These are phyloP conservation scores for Spinacia oleracea DNA, from an alignment of 179 eudicot species.

Conservation along the genomic window DNA sequence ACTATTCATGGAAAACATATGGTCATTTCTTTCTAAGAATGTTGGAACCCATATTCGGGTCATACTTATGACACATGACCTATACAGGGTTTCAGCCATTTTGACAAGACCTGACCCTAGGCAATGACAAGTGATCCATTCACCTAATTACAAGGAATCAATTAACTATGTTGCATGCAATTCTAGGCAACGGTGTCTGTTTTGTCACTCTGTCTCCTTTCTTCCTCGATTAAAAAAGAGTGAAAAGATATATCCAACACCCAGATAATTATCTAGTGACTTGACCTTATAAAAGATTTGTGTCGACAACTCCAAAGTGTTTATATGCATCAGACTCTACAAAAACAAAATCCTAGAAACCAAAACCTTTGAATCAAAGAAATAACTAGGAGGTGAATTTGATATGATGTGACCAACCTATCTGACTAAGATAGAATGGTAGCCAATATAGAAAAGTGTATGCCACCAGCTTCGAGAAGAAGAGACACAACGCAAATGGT, in stretches of 20 bases:
- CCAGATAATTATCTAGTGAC: not conserved
- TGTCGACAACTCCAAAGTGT: not conserved
- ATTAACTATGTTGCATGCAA: not conserved
- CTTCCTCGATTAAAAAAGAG: not conserved
- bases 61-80: not conserved
- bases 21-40: not conserved
- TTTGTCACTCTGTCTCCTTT: not conserved
- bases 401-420: conserved; percentile 49
- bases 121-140: not conserved
- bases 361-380: not conserved
- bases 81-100: not conserved
- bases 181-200: too few relatives aligned
- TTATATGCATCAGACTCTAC: not conserved
- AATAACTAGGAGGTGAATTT: conserved; percentile 9
- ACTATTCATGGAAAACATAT: not conserved
- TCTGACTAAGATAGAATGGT: conserved; percentile 90
- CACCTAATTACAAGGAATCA: not conserved
- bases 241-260: not conserved
- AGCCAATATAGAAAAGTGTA: conserved; percentile 95
- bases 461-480: conserved; percentile 96
- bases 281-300: not conserved
- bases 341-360: too few relatives aligned
- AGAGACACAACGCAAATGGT: conserved; percentile 92
- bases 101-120: not conserved
- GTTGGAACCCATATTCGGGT: not conserved